These are phyloP conservation scores for Lactifluus echinatus DNA, from an alignment of 768 basidiomycete genomes.

Conservation along the genomic window DNA sequence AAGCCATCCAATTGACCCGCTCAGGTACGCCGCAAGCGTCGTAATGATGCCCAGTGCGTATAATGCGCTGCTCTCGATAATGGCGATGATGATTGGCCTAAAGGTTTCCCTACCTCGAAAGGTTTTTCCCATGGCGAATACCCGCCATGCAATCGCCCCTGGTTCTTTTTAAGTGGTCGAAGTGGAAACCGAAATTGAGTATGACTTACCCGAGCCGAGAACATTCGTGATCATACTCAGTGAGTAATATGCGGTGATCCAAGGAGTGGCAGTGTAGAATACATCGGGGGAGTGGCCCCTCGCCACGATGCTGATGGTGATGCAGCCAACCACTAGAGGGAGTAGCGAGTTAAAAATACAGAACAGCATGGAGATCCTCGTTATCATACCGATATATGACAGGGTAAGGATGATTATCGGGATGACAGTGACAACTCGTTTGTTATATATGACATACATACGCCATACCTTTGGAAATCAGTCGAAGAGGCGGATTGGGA, in stretches of 20 bases:
- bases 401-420: neutral
- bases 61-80: constrained; percentile 5
- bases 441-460: neutral
- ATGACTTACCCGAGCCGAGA: neutral
- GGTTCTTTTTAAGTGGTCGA: neutral
- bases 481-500: neutral
- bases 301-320: neutral
- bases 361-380: too few species aligned
- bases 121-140: neutral
- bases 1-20: neutral
- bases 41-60: neutral
- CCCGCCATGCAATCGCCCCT: constrained; percentile 2
- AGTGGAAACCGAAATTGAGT: neutral
- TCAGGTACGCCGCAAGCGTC: neutral
- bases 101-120: neutral
- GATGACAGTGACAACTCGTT: neutral
- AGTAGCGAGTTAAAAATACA: too few species aligned
- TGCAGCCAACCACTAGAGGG: neutral
- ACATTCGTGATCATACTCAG: neutral
- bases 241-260: neutral
- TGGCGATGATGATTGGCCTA: neutral
- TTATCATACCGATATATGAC: neutral
- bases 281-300: neutral
- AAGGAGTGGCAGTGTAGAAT: neutral
- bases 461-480: neutral